A percentile compares a stretch with the other conserved stretches of the same genome.
Evolutionary conservation across 108 stramenopile genomes (phyloP).

Genomic region (Schizochytrium sp.): DNA sequence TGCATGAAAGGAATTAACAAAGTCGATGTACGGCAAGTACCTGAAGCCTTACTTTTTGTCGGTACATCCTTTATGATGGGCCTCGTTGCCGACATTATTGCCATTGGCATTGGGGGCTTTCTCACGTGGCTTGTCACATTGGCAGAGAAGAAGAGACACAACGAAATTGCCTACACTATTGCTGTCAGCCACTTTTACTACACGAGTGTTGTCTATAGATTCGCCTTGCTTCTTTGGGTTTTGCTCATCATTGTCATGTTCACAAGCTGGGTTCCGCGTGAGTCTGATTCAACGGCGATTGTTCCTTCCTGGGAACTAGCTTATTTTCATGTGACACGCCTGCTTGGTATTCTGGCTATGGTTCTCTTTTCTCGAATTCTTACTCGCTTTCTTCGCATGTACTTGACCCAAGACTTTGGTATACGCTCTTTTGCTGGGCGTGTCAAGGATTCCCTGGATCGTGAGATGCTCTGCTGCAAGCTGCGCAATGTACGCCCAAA

Average conservation of each 20-base stretch:
- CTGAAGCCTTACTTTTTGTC: neutral
- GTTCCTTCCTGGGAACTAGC: slow-evolving; percentile 8
- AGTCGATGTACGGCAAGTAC: neutral
- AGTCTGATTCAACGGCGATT: neutral
- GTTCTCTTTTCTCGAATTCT: neutral
- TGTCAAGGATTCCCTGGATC: neutral
- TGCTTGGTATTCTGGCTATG: neutral
- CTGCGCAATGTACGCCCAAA: slow-evolving; percentile 5
- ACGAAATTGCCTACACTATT: neutral
- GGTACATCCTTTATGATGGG: neutral
- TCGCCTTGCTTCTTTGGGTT: neutral
- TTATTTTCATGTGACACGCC: slow-evolving; percentile 13
- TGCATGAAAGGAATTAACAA: neutral
- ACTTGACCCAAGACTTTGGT: slow-evolving; percentile 46
- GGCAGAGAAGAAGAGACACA: neutral
- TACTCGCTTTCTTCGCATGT: neutral
- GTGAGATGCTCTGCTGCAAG: neutral
- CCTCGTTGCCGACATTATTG: neutral
- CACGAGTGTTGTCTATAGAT: neutral
- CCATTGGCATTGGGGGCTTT: neutral
- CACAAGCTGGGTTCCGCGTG: slow-evolving; percentile 11
- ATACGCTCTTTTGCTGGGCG: neutral
- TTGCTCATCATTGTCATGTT: neutral
- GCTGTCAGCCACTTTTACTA: neutral
- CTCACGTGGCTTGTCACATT: neutral